Evolutionary conservation across 2,329 filamentous ascomycete species (phyloP), one percentile per base, ranked within the genome.

Genomic region (Microdochium paspali): DNA sequence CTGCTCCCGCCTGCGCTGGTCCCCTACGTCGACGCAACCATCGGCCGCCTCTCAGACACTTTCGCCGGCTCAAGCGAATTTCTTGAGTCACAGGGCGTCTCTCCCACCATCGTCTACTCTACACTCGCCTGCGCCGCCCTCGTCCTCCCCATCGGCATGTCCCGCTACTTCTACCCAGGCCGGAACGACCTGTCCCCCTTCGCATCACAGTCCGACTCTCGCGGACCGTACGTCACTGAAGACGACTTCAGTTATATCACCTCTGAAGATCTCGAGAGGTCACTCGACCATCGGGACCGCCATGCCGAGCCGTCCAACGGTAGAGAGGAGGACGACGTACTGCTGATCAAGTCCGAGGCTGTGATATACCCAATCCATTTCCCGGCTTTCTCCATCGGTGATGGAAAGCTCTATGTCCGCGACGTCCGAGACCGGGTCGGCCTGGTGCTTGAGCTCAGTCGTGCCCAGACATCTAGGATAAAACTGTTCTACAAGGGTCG

Each of bases 191-290:
- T 77, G 50, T 79, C 75, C 44, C 74, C 75, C n/a, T 79, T 73
- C 56, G 64, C 65, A 49, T 74, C 75, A 13, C 59, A 60, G 28
- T 59, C 66, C 50, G 54, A 68, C 15, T 63, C 68, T 31, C 69
- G 69, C 43, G 69, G 72, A 39, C 77, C 81, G 26, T 74, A 81
- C 53, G 82, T 90, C 50, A 85, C 80, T 56, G 84, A 89, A 55
- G 79, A 84, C 28, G 86, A 90, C 67, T 91, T 82, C 64, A 84
- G 80, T 61, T 90, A 91, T 69, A 90, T 90, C 60, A 89, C 85
- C n/a, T 82, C 82, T 24, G 80, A 87, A 57, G 85, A 90, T 58
- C 64, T 90, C 32, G 73, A 79, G 50, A 65, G 69, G 30, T 61
- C 53, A 63, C 63, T 59, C 60, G 72, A 72, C 49, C 64, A 69